A percentile compares a stretch with the other conserved stretches of the same genome.
Conservation (phyloP, 768 basidiomycete genomes). For the Sporobolomyces phaffii region DNA sequence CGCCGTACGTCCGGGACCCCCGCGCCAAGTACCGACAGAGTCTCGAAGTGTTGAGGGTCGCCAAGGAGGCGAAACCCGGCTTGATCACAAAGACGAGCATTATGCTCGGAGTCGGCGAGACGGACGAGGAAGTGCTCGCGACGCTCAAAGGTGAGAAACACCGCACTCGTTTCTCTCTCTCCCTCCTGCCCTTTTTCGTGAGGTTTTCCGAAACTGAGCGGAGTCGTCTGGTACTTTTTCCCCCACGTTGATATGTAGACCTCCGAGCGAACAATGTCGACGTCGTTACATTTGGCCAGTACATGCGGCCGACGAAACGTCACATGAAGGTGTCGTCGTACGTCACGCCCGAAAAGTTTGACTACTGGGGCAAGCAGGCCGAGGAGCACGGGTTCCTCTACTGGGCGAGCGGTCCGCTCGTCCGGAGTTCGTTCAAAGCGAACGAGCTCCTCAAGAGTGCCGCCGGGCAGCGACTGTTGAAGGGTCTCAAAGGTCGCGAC, state of each 20-base stretch:
- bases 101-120: slow-evolving; percentile 96
- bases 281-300: slow-evolving; percentile 98
- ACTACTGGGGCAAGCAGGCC: slow-evolving; percentile 79
- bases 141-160: slow-evolving; percentile 66
- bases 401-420: slow-evolving; percentile 91
- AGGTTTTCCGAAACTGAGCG: too few relatives aligned
- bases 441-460: slow-evolving; percentile 43
- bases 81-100: slow-evolving; percentile 91
- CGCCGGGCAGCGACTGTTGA: slow-evolving; percentile 33
- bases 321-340: slow-evolving; percentile 99
- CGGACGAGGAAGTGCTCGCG: slow-evolving; percentile 69
- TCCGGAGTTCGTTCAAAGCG: slow-evolving; percentile 95
- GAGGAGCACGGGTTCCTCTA: slow-evolving; percentile 94
- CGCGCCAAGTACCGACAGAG: slow-evolving; percentile 66
- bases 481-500: slow-evolving; percentile 22
- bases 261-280: slow-evolving; percentile 82
- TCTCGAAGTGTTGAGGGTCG: slow-evolving; percentile 69
- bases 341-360: slow-evolving; percentile 87
- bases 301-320: slow-evolving; percentile 97
- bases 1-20: slow-evolving; percentile 90
- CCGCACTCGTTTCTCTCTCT: not conserved
- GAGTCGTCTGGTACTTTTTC: too few relatives aligned
- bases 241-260: too few relatives aligned
- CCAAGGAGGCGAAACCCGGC: slow-evolving; percentile 65
- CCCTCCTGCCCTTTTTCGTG: too few relatives aligned